Evolutionary conservation across 306 rosid species (phyloP).

Genomic region (Hippophae gyantsensis): DNA sequence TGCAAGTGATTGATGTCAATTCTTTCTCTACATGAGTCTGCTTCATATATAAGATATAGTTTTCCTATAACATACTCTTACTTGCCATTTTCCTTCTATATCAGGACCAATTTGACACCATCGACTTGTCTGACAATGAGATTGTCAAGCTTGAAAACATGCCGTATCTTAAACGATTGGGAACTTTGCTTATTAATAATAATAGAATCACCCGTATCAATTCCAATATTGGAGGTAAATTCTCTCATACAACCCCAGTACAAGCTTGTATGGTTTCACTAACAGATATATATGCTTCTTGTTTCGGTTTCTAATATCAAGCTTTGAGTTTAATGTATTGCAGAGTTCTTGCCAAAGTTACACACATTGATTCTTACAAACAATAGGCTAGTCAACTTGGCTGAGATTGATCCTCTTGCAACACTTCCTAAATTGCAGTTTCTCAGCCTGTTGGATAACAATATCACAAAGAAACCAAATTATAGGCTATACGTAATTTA

Average conservation of each 20-base stretch:
- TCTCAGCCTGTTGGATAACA: conserved; percentile 82
- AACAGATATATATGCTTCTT: background rate
- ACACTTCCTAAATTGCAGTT: conserved; percentile 72
- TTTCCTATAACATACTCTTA: background rate
- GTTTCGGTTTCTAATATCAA: background rate
- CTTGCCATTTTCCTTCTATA: conserved; percentile 2
- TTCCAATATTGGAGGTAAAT: conserved; percentile 72
- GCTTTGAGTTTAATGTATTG: conserved; percentile 12
- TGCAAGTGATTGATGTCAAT: too few relatives aligned
- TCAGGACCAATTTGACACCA: conserved; percentile 95
- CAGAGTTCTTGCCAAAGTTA: conserved; percentile 81
- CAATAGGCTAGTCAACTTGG: conserved; percentile 89
- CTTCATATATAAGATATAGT: background rate
- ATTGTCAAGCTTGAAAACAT: conserved; percentile 85
- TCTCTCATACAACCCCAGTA: background rate
- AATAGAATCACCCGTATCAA: conserved; percentile 88
- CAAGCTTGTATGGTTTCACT: background rate
- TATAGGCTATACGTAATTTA: conserved; percentile 78
- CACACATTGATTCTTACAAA: conserved; percentile 83
- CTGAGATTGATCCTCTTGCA: conserved; percentile 76
- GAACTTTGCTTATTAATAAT: conserved; percentile 75
- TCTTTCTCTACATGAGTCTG: background rate
- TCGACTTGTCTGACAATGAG: conserved; percentile 91
- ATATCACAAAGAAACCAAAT: conserved; percentile 70
- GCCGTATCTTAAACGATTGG: conserved; percentile 80